Evolutionary conservation across 768 basidiomycete species (phyloP), one percentile per base, ranked within the genome.

Genomic region (Xerocomellus dryophilus): DNA sequence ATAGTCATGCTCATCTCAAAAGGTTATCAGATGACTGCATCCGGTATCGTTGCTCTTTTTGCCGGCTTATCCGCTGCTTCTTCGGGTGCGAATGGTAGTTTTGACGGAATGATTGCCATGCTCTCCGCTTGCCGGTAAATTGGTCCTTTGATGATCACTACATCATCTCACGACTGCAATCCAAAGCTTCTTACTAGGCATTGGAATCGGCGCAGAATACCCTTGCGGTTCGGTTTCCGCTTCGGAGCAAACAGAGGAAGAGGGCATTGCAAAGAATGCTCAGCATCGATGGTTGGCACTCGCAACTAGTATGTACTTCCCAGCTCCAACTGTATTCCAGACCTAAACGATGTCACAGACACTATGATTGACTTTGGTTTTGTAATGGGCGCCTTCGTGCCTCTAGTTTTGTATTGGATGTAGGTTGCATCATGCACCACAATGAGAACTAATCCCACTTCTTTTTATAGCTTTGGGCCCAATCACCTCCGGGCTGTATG

Each of bases 371-470:
- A 91, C 65, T 72, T 84, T 52, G 90, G 89, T 38, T 92, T 92
- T 65, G 90, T 91, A 39, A 63, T 93, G 43, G 73, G 86, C 7
- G 77, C 88, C 11, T 93, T 94, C 58, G 86, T 90, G 4, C 91
- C 92, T 14, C 77, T 95, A 6, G 87, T 95, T 25, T 75, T 93
- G 29, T 90, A 83, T 64, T 93, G 91, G 93, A 95, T 95, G 85
- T 90, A 57, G 42, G 85, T 73, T 18, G 43, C 21, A 14, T 43
- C 44, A 23, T 49, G 47, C 43, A 20, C 34, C 25, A 2, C 20
- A 27, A 17, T 17, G 39, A 46, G 46, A 51, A 23, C 10, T 15
- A 6, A 50, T 39, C 39, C 53, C 20, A 57, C 41, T 17, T 15
- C 7, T 31, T 8, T 36, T 53, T 47, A 29, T 52, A 90, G 87